Evolutionary conservation across 148 eudicot species (phyloP).

Genomic region (Dianthus caryophyllus): DNA sequence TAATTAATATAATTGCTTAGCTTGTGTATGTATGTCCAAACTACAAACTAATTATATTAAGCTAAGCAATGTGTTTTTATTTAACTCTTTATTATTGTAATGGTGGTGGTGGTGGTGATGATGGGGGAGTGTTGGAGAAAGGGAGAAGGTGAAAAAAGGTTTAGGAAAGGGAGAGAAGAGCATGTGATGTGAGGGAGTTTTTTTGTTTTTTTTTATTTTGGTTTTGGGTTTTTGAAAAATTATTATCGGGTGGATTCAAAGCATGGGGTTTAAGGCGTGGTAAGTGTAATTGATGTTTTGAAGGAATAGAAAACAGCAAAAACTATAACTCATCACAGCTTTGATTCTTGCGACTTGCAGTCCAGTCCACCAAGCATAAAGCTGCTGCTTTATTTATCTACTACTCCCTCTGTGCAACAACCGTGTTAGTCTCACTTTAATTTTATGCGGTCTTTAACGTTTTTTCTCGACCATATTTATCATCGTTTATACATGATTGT

Average conservation of each 20-base stretch:
- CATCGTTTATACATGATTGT: too few relatives aligned
- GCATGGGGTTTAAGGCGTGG: conserved; percentile 28
- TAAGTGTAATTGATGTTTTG: not conserved
- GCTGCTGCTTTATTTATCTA: not conserved
- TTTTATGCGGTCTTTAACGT: too few relatives aligned
- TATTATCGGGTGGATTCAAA: not conserved
- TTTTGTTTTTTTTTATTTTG: too few relatives aligned
- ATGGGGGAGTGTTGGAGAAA: not conserved
- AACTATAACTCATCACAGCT: not conserved
- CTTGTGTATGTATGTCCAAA: not conserved
- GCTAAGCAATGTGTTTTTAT: too few relatives aligned
- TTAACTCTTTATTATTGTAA: too few relatives aligned
- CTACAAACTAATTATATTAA: too few relatives aligned
- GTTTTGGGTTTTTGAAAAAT: conserved; percentile 14
- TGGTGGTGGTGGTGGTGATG: not conserved
- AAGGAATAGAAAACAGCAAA: not conserved
- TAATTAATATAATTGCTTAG: too few relatives aligned
- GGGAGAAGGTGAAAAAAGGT: conserved; percentile 19
- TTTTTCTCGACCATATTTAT: too few relatives aligned
- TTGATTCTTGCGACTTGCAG: conserved; percentile 7
- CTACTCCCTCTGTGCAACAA: too few relatives aligned
- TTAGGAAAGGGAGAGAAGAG: conserved; percentile 23
- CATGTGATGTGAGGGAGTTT: conserved; percentile 29
- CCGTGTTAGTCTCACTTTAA: too few relatives aligned
- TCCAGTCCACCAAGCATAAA: not conserved